A percentile compares a stretch with the other conserved stretches of the same genome.
Evolutionary conservation across 108 stramenopile genomes (phyloP).

Genomic region (Cyclostephanos tholiformis): DNA sequence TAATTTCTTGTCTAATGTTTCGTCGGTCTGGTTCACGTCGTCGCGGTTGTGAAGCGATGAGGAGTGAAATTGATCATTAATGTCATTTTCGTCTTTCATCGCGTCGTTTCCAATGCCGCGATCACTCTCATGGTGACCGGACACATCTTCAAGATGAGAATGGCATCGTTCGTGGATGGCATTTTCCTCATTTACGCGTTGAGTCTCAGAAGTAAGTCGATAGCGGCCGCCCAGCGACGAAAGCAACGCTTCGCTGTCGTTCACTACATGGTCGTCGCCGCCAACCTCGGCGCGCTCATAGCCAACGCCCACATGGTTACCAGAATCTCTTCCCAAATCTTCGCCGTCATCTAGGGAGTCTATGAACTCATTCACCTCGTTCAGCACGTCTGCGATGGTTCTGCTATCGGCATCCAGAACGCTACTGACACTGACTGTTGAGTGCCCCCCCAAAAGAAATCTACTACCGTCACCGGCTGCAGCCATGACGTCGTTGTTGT

Average conservation of each 20-base stretch:
- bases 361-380: constrained; percentile 10
- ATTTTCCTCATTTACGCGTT: background rate
- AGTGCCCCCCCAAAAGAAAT: too few species aligned
- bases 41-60: background rate
- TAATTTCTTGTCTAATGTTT: background rate
- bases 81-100: constrained; percentile 1
- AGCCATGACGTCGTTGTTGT: background rate
- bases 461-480: too few species aligned
- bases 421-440: background rate
- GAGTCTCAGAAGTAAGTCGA: background rate
- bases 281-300: background rate
- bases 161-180: background rate
- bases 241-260: constrained; percentile 7
- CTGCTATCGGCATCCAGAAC: background rate
- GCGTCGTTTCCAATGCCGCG: background rate
- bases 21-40: background rate
- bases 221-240: constrained; percentile 16
- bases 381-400: constrained; percentile 7
- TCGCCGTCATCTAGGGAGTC: background rate
- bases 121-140: background rate
- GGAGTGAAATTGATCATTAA: background rate
- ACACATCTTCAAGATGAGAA: background rate
- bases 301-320: background rate
- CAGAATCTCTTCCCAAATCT: background rate
- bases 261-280: background rate